Percentiles rank a stretch among this genome's conserved stretches.
Conservation (phyloP, 495 filamentous ascomycete species). For the Penicillium ochrochloron region DNA sequence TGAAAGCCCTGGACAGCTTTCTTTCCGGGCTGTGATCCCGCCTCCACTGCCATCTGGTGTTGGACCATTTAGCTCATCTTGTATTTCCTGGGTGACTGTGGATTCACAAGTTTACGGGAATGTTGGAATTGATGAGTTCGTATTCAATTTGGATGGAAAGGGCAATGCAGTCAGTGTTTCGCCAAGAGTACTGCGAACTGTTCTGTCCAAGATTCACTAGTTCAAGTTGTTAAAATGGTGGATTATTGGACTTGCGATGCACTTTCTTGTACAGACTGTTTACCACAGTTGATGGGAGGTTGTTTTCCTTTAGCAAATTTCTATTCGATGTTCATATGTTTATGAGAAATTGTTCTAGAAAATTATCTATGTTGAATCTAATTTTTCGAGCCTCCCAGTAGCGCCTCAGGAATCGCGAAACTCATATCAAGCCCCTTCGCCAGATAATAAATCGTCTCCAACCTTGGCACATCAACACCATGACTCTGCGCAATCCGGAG, state of each 20-base stretch:
- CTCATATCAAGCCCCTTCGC: constrained; percentile 7
- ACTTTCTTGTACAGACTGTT: background rate
- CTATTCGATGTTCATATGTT: background rate
- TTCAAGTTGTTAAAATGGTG: background rate
- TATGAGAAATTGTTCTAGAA: background rate
- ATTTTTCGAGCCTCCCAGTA: background rate
- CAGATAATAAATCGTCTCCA: constrained; percentile 7
- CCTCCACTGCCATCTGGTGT: constrained; percentile 28
- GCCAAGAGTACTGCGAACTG: constrained; percentile 31
- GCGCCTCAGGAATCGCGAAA: background rate
- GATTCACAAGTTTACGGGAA: constrained; percentile 39
- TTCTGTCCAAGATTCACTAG: constrained; percentile 15
- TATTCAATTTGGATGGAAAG: constrained; percentile 38
- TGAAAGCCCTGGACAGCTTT: constrained; percentile 30
- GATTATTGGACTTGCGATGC: background rate
- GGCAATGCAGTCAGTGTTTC: constrained; percentile 36
- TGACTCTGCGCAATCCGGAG: constrained; percentile 4
- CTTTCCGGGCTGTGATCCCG: constrained; percentile 50
- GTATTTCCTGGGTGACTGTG: constrained; percentile 33
- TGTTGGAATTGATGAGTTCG: constrained; percentile 45
- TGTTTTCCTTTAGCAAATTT: background rate
- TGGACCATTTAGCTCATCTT: constrained; percentile 29
- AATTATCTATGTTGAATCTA: background rate
- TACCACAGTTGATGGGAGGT: background rate
- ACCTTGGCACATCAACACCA: constrained; percentile 1